Evolutionary conservation across 1,284 basidiomycete species (phyloP).

Genomic region (Cutaneotrichosporon cavernicola): DNA sequence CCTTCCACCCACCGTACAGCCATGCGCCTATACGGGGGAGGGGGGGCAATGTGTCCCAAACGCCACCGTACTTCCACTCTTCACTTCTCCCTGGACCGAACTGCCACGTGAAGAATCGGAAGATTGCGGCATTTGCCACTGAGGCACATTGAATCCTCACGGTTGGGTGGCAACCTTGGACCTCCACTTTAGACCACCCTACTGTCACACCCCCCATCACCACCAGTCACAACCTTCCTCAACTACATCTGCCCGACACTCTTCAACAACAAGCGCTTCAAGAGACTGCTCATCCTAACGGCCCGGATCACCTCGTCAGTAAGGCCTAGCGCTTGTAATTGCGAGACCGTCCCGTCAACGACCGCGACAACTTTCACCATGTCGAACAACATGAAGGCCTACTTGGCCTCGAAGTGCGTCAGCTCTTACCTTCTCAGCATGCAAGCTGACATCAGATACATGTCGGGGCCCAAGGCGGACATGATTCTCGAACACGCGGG

Average conservation of each 20-base stretch:
- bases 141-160: constrained; percentile 15
- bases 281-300: too few relatives aligned
- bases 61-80: background rate
- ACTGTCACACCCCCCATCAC: background rate
- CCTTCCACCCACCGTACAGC: background rate
- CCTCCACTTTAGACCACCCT: background rate
- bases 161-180: constrained; percentile 14
- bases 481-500: constrained; percentile 75
- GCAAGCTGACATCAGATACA: constrained; percentile 61
- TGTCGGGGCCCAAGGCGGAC: constrained; percentile 95
- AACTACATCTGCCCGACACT: background rate
- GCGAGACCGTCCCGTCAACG: background rate
- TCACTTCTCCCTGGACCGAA: background rate
- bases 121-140: constrained; percentile 26
- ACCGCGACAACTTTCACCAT: constrained; percentile 26
- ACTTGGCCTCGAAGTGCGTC: constrained; percentile 56
- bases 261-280: background rate
- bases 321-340: background rate
- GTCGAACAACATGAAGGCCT: constrained; percentile 56
- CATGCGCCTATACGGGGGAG: background rate
- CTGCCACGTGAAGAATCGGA: constrained; percentile 10
- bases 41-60: background rate
- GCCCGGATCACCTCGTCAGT: background rate
- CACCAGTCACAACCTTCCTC: background rate
- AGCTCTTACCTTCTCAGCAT: background rate